These are phyloP conservation scores for Berberis thunbergii DNA, from an alignment of 164 flowering plant genomes.

Conservation along the genomic window DNA sequence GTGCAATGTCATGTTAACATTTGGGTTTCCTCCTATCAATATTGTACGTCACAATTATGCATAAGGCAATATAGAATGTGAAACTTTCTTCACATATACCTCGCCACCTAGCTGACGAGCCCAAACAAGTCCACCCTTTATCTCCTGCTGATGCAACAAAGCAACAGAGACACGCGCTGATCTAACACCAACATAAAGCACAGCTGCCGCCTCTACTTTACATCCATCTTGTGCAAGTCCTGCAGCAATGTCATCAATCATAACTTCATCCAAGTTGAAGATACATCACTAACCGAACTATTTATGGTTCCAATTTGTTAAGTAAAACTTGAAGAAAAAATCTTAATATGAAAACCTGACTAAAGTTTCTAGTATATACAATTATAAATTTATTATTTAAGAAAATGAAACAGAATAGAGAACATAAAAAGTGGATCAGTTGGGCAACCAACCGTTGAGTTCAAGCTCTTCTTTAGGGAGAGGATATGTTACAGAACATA, in stretches of 20 bases:
- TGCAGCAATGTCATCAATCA: slow-evolving; percentile 19
- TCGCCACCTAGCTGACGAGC: slow-evolving; percentile 98
- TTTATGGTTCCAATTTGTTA: too few relatives aligned
- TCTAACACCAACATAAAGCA: slow-evolving; percentile 70
- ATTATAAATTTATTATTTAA: too few relatives aligned
- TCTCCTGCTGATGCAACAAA: slow-evolving; percentile 63
- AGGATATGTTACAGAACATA: slow-evolving; percentile 67
- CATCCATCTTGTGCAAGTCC: slow-evolving; percentile 93
- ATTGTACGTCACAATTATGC: too few relatives aligned
- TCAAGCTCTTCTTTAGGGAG: slow-evolving; percentile 71
- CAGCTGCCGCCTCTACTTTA: slow-evolving; percentile 63
- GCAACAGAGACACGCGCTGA: slow-evolving; percentile 75
- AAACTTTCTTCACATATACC: slow-evolving; percentile 46
- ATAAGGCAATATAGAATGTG: too few relatives aligned
- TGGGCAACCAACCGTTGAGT: slow-evolving; percentile 46
- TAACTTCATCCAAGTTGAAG: not conserved
- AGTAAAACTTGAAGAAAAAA: too few relatives aligned
- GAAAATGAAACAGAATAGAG: too few relatives aligned
- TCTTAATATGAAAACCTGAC: too few relatives aligned
- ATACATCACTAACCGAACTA: too few relatives aligned
- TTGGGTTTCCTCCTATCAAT: too few relatives aligned
- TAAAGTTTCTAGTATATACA: too few relatives aligned
- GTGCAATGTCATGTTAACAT: too few relatives aligned
- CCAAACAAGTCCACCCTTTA: slow-evolving; percentile 70
- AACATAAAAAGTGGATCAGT: too few relatives aligned